Evolutionary conservation across 257 asterid genomes (phyloP).

Genomic region (Jacaranda mimosifolia): DNA sequence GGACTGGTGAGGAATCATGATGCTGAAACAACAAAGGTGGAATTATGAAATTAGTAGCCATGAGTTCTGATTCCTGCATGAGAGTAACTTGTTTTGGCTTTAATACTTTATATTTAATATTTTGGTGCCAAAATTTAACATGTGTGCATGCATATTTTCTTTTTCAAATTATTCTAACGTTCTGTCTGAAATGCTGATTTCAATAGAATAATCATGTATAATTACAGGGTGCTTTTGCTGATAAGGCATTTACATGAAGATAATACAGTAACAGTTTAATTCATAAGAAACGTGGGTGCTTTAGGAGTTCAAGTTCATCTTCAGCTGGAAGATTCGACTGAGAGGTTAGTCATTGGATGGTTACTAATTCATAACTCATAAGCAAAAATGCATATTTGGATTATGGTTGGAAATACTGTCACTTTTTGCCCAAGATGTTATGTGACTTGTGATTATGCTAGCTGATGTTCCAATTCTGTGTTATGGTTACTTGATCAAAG

Average conservation of each 20-base stretch:
- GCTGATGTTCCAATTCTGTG: no score
- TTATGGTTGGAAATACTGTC: no score
- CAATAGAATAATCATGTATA: no score
- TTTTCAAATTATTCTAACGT: constrained; percentile 8
- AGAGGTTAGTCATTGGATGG: background rate
- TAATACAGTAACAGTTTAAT: background rate
- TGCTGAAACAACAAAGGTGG: no score
- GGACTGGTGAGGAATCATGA: background rate
- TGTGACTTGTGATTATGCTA: no score
- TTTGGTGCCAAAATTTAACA: background rate
- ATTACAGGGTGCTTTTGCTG: no score
- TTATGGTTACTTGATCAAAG: no score
- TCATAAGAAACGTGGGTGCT: background rate
- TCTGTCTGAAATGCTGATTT: background rate
- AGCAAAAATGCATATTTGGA: no score
- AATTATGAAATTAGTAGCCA: no score
- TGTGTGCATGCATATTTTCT: background rate
- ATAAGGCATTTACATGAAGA: no score
- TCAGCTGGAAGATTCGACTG: constrained; percentile 9
- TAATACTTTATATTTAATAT: background rate
- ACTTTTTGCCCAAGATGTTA: no score
- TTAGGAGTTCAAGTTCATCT: background rate
- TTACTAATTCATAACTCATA: no score
- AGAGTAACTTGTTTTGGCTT: background rate
- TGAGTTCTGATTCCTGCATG: background rate